Percentiles rank a stretch among this genome's conserved stretches.
phyloP scores from a whole-genome alignment of 2,329 filamentous ascomycete species.

The Neonectria neomacrospora region DNA sequence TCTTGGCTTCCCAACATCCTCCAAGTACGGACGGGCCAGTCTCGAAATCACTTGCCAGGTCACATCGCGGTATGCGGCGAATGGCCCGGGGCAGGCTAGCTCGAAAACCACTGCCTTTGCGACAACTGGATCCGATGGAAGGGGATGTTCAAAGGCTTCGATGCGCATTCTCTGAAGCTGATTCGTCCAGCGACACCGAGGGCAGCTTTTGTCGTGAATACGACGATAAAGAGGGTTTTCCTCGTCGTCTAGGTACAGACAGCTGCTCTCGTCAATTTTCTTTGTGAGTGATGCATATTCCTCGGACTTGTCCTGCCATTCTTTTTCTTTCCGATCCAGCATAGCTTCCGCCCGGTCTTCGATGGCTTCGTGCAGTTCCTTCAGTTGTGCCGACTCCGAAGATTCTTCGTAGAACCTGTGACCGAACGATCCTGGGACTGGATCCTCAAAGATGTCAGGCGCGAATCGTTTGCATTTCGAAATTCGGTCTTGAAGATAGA shows the following conservation, averaged over 20 bases:
- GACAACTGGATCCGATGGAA: slow-evolving; percentile 48
- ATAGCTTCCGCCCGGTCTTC: slow-evolving; percentile 31
- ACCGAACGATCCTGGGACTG: slow-evolving; percentile 42
- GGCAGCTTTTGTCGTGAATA: slow-evolving; percentile 46
- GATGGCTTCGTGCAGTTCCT: slow-evolving; percentile 40
- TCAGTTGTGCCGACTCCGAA: slow-evolving; percentile 23
- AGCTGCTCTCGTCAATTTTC: slow-evolving; percentile 46
- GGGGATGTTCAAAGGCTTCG: slow-evolving; percentile 52
- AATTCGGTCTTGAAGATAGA: slow-evolving; percentile 37
- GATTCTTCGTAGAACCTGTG: slow-evolving; percentile 44
- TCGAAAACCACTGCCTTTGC: slow-evolving; percentile 55
- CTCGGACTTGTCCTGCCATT: slow-evolving; percentile 47
- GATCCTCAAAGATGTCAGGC: slow-evolving; percentile 40
- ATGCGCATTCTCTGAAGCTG: slow-evolving; percentile 49
- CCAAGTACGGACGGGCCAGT: slow-evolving; percentile 42
- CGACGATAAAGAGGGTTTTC: slow-evolving; percentile 23
- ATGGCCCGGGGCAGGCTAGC: slow-evolving; percentile 48
- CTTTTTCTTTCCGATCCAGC: slow-evolving; percentile 42
- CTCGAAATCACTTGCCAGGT: slow-evolving; percentile 53
- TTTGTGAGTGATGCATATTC: slow-evolving; percentile 49
- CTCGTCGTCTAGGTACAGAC: slow-evolving; percentile 44
- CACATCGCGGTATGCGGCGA: slow-evolving; percentile 53
- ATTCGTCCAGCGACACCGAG: slow-evolving; percentile 49
- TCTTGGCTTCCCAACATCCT: slow-evolving; percentile 33
- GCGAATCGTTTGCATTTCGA: slow-evolving; percentile 20